phyloP scores from a whole-genome alignment of 805 yeast species.

The Candida taoyuanica region DNA sequence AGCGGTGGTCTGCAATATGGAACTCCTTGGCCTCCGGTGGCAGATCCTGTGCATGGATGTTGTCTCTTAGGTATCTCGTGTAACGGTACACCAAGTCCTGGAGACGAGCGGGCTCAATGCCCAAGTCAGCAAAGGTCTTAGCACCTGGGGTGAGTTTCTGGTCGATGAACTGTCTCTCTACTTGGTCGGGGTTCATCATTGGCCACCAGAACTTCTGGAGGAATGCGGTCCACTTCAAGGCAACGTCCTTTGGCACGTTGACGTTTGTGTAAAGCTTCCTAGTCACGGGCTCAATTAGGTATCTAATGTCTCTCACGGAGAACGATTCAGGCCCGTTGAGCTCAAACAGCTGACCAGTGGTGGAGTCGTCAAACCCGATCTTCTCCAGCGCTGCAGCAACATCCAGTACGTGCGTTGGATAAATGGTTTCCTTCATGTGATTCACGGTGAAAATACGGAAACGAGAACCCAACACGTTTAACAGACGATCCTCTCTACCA shows the following conservation, averaged over 20 bases:
- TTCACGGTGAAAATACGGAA: constrained; percentile 63
- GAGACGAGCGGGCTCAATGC: constrained; percentile 53
- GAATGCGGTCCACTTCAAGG: constrained; percentile 31
- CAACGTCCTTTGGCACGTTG: constrained; percentile 36
- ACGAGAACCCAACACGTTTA: constrained; percentile 54
- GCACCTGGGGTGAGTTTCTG: constrained; percentile 60
- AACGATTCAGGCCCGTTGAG: constrained; percentile 67
- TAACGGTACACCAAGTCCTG: constrained; percentile 45
- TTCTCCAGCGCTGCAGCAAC: constrained; percentile 75
- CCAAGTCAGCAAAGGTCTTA: constrained; percentile 64
- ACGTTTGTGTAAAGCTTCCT: constrained; percentile 34
- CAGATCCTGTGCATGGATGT: constrained; percentile 35
- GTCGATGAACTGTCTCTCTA: constrained; percentile 66
- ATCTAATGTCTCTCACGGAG: constrained; percentile 58
- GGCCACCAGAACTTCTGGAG: constrained; percentile 41
- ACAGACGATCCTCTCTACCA: constrained; percentile 68
- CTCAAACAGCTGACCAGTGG: constrained; percentile 72
- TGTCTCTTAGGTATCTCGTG: constrained; percentile 33
- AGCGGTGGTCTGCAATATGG: constrained; percentile 9
- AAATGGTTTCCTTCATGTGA: constrained; percentile 53
- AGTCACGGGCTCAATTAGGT: constrained; percentile 62
- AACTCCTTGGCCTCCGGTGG: constrained; percentile 36
- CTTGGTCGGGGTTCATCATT: constrained; percentile 60
- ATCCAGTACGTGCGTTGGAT: constrained; percentile 74
- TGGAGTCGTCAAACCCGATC: constrained; percentile 77